Evolutionary conservation across 2,329 filamentous ascomycete species (phyloP), one percentile per base, ranked within the genome.

Genomic region (Orbilia oligospora): DNA sequence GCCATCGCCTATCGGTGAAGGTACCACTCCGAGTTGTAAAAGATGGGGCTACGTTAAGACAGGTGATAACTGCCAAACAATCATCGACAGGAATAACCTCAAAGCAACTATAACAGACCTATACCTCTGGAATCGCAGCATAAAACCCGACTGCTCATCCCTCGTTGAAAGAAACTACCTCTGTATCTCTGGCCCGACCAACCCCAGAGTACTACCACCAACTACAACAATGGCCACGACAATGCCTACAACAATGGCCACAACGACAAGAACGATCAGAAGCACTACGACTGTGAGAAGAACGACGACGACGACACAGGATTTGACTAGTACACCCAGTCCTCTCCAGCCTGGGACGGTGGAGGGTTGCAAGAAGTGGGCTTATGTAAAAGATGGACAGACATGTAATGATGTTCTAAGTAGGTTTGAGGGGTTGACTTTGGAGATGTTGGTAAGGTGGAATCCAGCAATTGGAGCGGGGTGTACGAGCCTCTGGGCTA

Each of bases 41-140:
- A 66, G 65, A 36, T 80, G 76, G 75, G 66, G 58, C 33, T 53
- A 30, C 16, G 61, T 76, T 14, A 58, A 14, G 18, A 16, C 20
- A 53, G 73, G 78, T 27, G 71, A 80, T 10, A 49, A 18, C 27
- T 80, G 80, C 44, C 41, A 63, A 10, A 38, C 38, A 16, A 68
- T 80, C 20, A 46, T 55, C 12, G 24, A 22, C 12, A 53, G 66
- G 4, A 63, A 38, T 18, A 22, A 27, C 9, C 10, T 53, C 8
- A 53, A 68, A 33, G 30, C 48, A 20, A 53, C 56, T 1, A 20
- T 71, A 1, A 12, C n/a, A 14, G 63, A 71, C 9, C 36, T 71
- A 3, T 53, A 64, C 56, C 30, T 38, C 20, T 71, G 68, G 68
- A 71, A 71, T 20, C 68, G 41, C 14, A 55, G 53, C 18, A 65